These are phyloP conservation scores for Cardamine occulta DNA, from an alignment of 345 rosid genomes.

Conservation along the genomic window DNA sequence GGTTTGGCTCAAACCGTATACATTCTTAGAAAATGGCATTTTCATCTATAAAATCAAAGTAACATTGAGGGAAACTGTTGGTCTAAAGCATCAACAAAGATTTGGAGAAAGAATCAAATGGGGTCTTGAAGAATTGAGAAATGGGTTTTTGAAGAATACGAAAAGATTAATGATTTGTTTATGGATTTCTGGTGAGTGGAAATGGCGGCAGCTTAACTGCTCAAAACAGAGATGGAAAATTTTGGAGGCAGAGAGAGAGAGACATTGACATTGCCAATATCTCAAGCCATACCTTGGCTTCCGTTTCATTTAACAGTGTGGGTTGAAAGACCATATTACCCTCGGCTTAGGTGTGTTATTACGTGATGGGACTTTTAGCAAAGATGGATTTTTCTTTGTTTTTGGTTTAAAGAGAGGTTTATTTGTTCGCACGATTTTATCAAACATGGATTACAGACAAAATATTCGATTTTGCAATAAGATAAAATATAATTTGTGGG, in stretches of 20 bases:
- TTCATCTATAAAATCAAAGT: slow-evolving; percentile 1
- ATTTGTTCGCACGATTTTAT: slow-evolving; percentile 38
- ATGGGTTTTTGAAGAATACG: slow-evolving; percentile 32
- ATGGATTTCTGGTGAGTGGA: slow-evolving; percentile 50
- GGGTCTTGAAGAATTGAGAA: slow-evolving; percentile 32
- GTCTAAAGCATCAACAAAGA: slow-evolving; percentile 13
- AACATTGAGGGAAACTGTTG: slow-evolving; percentile 6
- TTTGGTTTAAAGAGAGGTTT: not conserved
- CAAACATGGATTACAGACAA: not conserved
- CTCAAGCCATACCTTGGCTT: slow-evolving; percentile 74
- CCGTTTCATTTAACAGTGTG: slow-evolving; percentile 2
- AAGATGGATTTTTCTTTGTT: not conserved
- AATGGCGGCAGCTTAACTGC: slow-evolving; percentile 85
- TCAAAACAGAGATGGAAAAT: slow-evolving; percentile 37
- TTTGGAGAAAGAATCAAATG: slow-evolving; percentile 17
- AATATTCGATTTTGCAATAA: not conserved
- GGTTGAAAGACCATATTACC: slow-evolving; percentile 41
- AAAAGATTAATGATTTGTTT: slow-evolving; percentile 16
- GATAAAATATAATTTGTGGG: not conserved
- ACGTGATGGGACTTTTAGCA: slow-evolving; percentile 11
- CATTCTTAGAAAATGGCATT: slow-evolving; percentile 83
- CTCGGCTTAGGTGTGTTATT: slow-evolving; percentile 7
- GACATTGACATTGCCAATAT: slow-evolving; percentile 68
- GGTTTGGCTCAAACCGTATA: slow-evolving; percentile 60
- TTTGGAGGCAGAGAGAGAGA: slow-evolving; percentile 39